Evolutionary conservation across 129 eudicot genomes (phyloP).

Genomic region (Helichrysum umbraculigerum): DNA sequence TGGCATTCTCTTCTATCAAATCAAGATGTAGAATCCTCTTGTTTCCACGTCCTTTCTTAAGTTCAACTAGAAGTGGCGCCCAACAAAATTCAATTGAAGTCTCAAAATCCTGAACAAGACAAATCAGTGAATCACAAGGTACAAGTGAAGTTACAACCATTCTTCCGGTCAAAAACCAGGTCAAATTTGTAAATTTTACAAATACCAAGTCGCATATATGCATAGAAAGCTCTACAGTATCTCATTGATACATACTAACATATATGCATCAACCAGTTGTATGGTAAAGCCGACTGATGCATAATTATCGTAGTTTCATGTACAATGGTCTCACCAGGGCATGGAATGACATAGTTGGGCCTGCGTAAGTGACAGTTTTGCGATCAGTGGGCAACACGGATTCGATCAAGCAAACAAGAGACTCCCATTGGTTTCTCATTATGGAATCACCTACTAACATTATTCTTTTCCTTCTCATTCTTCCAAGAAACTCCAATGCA

Average conservation of each 20-base stretch:
- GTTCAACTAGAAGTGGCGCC: slow-evolving; percentile 88
- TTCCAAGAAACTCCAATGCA: slow-evolving; percentile 83
- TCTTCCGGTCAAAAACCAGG: background rate
- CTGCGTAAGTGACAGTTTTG: slow-evolving; percentile 67
- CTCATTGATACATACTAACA: background rate
- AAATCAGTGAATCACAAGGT: background rate
- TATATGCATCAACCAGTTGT: background rate
- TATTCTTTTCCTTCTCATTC: slow-evolving; percentile 83
- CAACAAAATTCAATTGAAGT: slow-evolving; percentile 77
- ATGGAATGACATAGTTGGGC: slow-evolving; percentile 86
- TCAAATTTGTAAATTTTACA: background rate
- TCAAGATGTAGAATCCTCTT: slow-evolving; percentile 80
- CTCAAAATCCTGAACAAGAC: slow-evolving; percentile 63
- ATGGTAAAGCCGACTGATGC: background rate
- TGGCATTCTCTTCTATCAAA: slow-evolving; percentile 81
- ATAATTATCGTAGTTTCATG: background rate
- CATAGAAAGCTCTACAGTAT: too few relatives aligned
- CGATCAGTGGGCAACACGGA: slow-evolving; percentile 71
- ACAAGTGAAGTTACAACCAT: background rate
- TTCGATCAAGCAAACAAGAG: slow-evolving; percentile 80
- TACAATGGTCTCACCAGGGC: slow-evolving; percentile 59
- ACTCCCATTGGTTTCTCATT: slow-evolving; percentile 96
- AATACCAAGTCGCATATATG: too few relatives aligned
- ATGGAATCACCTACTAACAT: slow-evolving; percentile 92
- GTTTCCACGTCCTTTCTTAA: slow-evolving; percentile 51